These are phyloP conservation scores for Beauveria caledonica DNA, from an alignment of 2,329 filamentous ascomycete genomes.

Conservation along the genomic window DNA sequence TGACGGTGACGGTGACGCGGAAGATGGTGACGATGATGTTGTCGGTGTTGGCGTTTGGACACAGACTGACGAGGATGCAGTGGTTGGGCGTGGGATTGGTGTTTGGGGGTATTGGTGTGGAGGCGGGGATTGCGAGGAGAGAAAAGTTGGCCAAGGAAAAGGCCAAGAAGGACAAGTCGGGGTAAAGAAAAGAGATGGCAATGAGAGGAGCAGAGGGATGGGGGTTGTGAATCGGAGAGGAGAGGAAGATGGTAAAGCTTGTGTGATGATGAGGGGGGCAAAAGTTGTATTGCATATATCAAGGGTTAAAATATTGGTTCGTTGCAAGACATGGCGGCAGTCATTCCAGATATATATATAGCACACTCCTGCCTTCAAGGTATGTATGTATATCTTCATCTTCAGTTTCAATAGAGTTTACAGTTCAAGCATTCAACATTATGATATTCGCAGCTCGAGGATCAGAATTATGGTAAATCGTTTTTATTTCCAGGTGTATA, in stretches of 20 bases:
- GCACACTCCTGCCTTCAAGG: no score
- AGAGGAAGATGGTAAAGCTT: neutral
- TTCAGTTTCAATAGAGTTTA: no score
- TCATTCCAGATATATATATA: no score
- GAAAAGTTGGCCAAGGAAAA: conserved; percentile 78
- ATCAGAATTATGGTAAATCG: no score
- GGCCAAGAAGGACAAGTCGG: conserved; percentile 42
- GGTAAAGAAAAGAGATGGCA: neutral
- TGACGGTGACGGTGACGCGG: conserved; percentile 92
- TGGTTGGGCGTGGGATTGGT: conserved; percentile 89
- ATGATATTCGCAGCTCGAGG: no score
- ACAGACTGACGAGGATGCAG: conserved; percentile 78
- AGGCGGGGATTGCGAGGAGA: conserved; percentile 68
- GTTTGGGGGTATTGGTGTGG: conserved; percentile 90
- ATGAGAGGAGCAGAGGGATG: neutral
- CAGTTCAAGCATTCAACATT: no score
- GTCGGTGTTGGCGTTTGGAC: conserved; percentile 90
- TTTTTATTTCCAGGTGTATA: neutral
- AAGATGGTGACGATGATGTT: conserved; percentile 99
- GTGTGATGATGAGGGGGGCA: neutral
- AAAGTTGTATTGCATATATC: no score
- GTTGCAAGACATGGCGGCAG: no score
- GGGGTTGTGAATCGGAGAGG: neutral
- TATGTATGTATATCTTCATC: no score
- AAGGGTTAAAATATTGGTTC: no score